Evolutionary conservation across 1,284 basidiomycete genomes (phyloP), one percentile per base, ranked within the genome.

Genomic region (Ganoderma boninense): DNA sequence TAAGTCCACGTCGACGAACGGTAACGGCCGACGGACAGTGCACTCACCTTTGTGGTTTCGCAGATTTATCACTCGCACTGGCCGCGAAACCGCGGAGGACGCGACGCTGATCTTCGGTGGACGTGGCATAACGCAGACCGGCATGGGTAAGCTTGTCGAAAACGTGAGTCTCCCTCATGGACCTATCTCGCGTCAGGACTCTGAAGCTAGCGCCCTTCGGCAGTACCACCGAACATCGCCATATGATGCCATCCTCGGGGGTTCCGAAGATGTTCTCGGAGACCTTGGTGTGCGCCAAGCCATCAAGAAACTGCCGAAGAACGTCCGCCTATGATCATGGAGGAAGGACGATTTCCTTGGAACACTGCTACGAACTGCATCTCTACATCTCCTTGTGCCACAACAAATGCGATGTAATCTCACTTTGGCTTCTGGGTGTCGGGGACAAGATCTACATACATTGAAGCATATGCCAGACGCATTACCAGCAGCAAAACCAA

Each of bases 61-160:
- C 71, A 93, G 91, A 78, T 92, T 87, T 76, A 86, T 92, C 62
- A 91, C 92, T 7, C 84, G 86, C 26, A 87, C 87, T 7, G 90
- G 90, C 1, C 88, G 91, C 61, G 91, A 92, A 78, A 93, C 90
- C 4, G 92, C 92, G 23, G 90, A 92, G 82, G 87, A 87, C 64
- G 85, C 88, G 10, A 86, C 87, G 1, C 86, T 89, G 78, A 81
- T 87, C 43, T 87, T 87, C 70, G 87, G 87, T 44, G 86, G 87
- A 14, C 83, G 87, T 4, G 86, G 83, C 0, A 82, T 88, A 74
- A 89, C 88, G 0, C 79, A 80, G 66, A 82, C 85, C 0, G 89
- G 89, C 32, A 89, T 89, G 88, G 88, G 89, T 66, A 83, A 80
- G 68, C 79, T 86, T 46, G 82, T 89, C 56, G 88, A 89, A 76